These are phyloP conservation scores for Moniliella sp. DNA, from an alignment of 1,284 basidiomycete genomes.

Conservation along the genomic window DNA sequence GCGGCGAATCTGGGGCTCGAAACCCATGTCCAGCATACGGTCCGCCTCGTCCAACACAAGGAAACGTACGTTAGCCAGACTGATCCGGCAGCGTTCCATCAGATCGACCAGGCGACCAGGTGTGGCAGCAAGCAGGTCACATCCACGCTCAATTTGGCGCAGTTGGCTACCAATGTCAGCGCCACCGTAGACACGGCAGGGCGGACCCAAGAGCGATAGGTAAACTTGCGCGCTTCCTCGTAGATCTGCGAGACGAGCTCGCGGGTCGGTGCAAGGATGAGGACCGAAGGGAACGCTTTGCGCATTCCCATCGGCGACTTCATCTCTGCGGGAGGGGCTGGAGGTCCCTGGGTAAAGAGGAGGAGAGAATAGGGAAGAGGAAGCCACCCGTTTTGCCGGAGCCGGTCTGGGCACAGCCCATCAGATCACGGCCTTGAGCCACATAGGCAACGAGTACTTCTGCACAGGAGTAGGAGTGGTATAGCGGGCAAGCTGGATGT, in stretches of 20 bases:
- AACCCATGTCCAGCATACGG: constrained; percentile 99
- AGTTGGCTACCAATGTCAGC: constrained; percentile 91
- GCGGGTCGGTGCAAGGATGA: constrained; percentile 89
- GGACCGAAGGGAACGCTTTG: constrained; percentile 82
- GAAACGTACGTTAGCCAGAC: constrained; percentile 83
- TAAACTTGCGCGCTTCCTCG: constrained; percentile 95
- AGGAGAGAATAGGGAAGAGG: constrained; percentile 93
- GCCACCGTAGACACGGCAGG: constrained; percentile 98
- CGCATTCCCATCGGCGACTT: constrained; percentile 41
- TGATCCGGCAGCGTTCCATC: constrained; percentile 91
- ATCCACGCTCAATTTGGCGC: constrained; percentile 80
- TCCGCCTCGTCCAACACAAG: constrained; percentile 97
- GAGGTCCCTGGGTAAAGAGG: constrained; percentile 70
- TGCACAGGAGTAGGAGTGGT: constrained; percentile 88
- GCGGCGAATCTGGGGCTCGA: constrained; percentile 93
- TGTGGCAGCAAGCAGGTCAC: constrained; percentile 89
- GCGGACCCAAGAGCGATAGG: constrained; percentile 95
- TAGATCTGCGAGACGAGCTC: constrained; percentile 98
- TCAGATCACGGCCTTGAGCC: constrained; percentile 66
- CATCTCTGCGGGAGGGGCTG: constrained; percentile 43
- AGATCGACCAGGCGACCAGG: constrained; percentile 94
- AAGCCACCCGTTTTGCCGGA: constrained; percentile 98
- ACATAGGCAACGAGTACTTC: constrained; percentile 99
- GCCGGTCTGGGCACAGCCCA: constrained; percentile 99
- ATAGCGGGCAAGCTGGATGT: constrained; percentile 80